Conservation (phyloP, 2,329 filamentous ascomycete genomes). For the Cadophora sp. region DNA sequence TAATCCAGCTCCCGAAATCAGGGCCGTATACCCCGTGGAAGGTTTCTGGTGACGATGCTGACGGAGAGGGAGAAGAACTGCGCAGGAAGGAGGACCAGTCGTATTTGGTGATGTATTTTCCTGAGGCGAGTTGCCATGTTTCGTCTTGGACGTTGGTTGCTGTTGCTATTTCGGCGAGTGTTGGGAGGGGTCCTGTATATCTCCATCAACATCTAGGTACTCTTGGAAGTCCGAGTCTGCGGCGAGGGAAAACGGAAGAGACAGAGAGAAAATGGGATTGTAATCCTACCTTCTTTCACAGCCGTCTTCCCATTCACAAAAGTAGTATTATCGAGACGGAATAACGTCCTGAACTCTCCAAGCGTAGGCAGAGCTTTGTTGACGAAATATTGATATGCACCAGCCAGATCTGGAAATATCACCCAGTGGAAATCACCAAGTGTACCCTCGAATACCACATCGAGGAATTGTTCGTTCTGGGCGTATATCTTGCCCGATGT, state of each 20-base stretch:
- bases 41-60: background rate
- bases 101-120: slow-evolving; percentile 51
- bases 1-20: slow-evolving; percentile 57
- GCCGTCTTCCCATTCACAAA: slow-evolving; percentile 56
- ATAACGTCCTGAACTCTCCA: slow-evolving; percentile 58
- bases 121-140: slow-evolving; percentile 57
- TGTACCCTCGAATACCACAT: slow-evolving; percentile 54
- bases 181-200: slow-evolving; percentile 46
- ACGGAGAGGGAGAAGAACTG: slow-evolving; percentile 49
- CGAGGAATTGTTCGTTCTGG: slow-evolving; percentile 49
- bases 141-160: slow-evolving; percentile 60
- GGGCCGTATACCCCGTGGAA: slow-evolving; percentile 57
- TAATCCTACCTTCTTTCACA: slow-evolving; percentile 50
- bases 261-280: background rate
- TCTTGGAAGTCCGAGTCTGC: too few species aligned
- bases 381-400: slow-evolving; percentile 63
- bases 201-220: too few species aligned
- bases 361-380: slow-evolving; percentile 56
- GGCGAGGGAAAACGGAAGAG: background rate
- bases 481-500: slow-evolving; percentile 53
- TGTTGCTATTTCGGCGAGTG: slow-evolving; percentile 50
- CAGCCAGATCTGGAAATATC: slow-evolving; percentile 54
- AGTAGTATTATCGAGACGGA: slow-evolving; percentile 55
- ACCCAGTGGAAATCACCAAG: slow-evolving; percentile 61
- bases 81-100: slow-evolving; percentile 52